Conservation (phyloP, 2,329 filamentous ascomycete genomes). For the Massarina eburnea region DNA sequence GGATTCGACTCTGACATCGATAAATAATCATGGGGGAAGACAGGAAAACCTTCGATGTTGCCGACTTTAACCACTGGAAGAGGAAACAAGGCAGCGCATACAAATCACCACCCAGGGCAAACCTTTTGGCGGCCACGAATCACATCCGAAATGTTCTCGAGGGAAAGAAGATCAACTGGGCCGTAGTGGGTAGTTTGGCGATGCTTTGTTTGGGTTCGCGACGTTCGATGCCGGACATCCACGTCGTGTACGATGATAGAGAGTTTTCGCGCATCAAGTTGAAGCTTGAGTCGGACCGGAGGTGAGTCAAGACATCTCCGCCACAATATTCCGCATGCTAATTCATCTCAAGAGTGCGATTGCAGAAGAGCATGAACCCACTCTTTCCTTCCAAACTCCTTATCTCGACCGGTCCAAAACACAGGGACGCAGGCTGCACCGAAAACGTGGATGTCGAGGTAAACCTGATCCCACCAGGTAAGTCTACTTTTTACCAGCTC, state of each 20-base stretch:
- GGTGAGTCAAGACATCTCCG: conserved; percentile 23
- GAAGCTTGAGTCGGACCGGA: conserved; percentile 29
- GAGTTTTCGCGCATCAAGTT: conserved; percentile 30
- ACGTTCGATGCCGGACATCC: conserved; percentile 33
- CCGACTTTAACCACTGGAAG: conserved; percentile 26
- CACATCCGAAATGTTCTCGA: conserved; percentile 32
- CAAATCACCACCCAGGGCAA: conserved; percentile 23
- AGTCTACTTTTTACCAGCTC: background rate
- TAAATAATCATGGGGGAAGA: conserved; percentile 19
- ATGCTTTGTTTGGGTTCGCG: conserved; percentile 37
- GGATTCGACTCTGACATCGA: background rate
- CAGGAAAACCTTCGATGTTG: conserved; percentile 25
- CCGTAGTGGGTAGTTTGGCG: conserved; percentile 31
- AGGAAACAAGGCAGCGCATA: conserved; percentile 16
- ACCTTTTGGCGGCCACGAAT: conserved; percentile 31
- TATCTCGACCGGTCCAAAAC: conserved; percentile 33
- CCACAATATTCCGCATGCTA: background rate
- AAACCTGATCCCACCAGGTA: conserved; percentile 34
- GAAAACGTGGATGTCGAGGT: conserved; percentile 31
- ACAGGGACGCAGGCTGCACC: conserved; percentile 30
- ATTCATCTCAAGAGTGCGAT: conserved; percentile 23
- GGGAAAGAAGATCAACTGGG: conserved; percentile 35
- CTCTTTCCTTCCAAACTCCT: conserved; percentile 34
- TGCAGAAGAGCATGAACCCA: conserved; percentile 33
- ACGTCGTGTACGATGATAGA: conserved; percentile 37